These are phyloP conservation scores for Neurospora sp. DNA, from an alignment of 495 filamentous ascomycete genomes.

Conservation along the genomic window DNA sequence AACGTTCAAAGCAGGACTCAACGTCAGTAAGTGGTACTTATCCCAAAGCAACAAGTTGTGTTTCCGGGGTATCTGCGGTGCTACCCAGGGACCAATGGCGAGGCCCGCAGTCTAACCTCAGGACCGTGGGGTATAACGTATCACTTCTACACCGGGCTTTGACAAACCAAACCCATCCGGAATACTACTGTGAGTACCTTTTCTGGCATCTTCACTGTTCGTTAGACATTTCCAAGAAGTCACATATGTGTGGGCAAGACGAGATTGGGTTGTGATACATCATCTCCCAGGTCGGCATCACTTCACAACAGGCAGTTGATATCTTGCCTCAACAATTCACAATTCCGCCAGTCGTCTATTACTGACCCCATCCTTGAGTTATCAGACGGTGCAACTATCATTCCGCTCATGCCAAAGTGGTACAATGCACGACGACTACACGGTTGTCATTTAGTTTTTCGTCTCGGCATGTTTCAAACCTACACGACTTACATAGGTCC, in stretches of 20 bases:
- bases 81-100: neutral
- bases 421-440: neutral
- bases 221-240: neutral
- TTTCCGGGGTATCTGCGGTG: neutral
- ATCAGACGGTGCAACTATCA: neutral
- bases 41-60: neutral
- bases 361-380: neutral
- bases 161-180: neutral
- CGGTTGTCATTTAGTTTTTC: neutral
- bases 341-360: neutral
- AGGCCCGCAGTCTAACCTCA: neutral
- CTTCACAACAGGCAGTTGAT: neutral
- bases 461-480: neutral
- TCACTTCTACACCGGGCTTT: neutral
- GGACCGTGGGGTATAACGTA: neutral
- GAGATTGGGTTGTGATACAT: neutral
- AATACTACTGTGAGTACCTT: neutral
- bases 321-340: neutral
- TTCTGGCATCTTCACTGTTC: neutral
- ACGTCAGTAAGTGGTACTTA: neutral
- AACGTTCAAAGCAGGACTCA: neutral
- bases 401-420: neutral
- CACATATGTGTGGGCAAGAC: neutral
- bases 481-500: neutral
- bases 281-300: neutral